These are phyloP conservation scores for Tardiomyces digboiensis DNA, from an alignment of 1,139 yeast species.

Conservation along the genomic window DNA sequence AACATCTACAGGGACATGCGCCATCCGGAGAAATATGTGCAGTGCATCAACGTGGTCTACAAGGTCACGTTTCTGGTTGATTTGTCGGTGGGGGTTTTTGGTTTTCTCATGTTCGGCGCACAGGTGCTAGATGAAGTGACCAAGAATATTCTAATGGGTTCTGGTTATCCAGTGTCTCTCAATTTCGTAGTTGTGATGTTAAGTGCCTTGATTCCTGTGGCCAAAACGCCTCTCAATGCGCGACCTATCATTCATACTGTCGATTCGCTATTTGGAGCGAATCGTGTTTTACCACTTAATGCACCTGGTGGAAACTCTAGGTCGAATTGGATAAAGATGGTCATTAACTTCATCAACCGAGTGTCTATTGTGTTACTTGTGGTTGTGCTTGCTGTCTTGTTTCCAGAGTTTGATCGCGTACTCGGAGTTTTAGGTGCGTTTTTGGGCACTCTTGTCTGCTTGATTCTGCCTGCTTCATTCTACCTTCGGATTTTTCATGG, in stretches of 20 bases:
- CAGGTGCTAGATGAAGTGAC: constrained; percentile 74
- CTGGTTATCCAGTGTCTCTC: constrained; percentile 65
- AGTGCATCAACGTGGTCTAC: constrained; percentile 47
- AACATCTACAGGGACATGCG: constrained; percentile 76
- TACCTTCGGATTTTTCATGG: constrained; percentile 48
- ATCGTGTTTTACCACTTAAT: constrained; percentile 7
- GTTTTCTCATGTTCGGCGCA: constrained; percentile 82
- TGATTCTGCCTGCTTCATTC: constrained; percentile 67
- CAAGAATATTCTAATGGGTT: constrained; percentile 55
- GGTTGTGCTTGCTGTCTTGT: constrained; percentile 44
- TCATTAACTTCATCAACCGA: constrained; percentile 21
- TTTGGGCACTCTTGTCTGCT: constrained; percentile 70
- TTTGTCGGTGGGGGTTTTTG: constrained; percentile 65
- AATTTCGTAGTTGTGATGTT: constrained; percentile 55
- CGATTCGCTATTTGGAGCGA: constrained; percentile 36
- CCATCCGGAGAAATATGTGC: constrained; percentile 48
- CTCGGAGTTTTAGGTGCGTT: constrained; percentile 81
- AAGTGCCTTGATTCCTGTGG: constrained; percentile 75
- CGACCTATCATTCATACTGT: constrained; percentile 76
- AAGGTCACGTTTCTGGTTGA: constrained; percentile 65
- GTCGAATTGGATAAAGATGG: neutral
- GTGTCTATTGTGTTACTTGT: constrained; percentile 33
- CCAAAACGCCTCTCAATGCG: constrained; percentile 81
- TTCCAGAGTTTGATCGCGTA: constrained; percentile 73
- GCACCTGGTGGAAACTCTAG: neutral